Percentiles rank a stretch among this genome's conserved stretches.
Evolutionary conservation across 257 asterid genomes (phyloP).

Genomic region (Handroanthus guayacan): DNA sequence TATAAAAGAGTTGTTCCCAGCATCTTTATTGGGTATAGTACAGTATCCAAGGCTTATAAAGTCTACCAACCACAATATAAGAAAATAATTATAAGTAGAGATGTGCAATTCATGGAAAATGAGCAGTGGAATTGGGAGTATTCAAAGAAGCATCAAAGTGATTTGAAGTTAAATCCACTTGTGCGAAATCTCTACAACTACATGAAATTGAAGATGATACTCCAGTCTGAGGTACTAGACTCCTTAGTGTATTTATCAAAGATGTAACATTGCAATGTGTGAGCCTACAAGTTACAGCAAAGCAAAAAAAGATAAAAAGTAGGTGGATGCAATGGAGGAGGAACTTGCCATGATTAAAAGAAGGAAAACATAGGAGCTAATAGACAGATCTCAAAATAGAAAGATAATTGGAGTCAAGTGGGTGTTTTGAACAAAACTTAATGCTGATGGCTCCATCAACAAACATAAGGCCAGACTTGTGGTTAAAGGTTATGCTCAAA

Average conservation of each 20-base stretch:
- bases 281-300: slow-evolving; percentile 16
- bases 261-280: slow-evolving; percentile 6
- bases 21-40: slow-evolving; percentile 12
- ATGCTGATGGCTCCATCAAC: slow-evolving; percentile 17
- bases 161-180: background rate
- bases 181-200: background rate
- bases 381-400: background rate
- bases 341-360: slow-evolving; percentile 15
- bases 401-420: slow-evolving; percentile 17
- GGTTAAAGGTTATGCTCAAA: slow-evolving; percentile 19
- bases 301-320: background rate
- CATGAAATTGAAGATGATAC: background rate
- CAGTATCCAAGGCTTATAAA: slow-evolving; percentile 5
- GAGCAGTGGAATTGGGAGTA: slow-evolving; percentile 17
- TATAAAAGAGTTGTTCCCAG: background rate
- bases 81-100: slow-evolving; percentile 16
- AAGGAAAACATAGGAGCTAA: slow-evolving; percentile 9
- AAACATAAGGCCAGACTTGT: slow-evolving; percentile 17
- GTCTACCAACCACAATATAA: background rate
- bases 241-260: slow-evolving; percentile 23
- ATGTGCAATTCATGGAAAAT: slow-evolving; percentile 14
- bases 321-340: background rate
- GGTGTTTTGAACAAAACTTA: slow-evolving; percentile 4
- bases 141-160: background rate
- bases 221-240: background rate